Evolutionary conservation across 352 stramenopile species (phyloP).

Genomic region (Achlya hypogyna): DNA sequence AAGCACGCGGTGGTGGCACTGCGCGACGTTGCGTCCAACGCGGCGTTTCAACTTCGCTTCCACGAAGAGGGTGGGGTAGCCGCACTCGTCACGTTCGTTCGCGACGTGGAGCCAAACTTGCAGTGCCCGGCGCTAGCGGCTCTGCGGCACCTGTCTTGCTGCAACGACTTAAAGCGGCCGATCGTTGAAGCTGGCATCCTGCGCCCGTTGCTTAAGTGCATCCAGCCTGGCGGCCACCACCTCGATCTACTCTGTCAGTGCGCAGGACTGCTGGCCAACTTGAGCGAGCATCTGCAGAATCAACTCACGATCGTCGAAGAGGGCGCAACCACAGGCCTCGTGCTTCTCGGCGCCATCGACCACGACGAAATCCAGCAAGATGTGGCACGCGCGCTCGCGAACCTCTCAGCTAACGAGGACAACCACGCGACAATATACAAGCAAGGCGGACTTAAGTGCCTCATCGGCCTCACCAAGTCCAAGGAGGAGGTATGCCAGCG

Average conservation of each 20-base stretch:
- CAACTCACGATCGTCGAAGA: slow-evolving; percentile 89
- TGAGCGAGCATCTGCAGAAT: slow-evolving; percentile 88
- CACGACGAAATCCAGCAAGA: slow-evolving; percentile 93
- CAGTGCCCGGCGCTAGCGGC: slow-evolving; percentile 84
- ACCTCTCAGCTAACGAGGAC: slow-evolving; percentile 92
- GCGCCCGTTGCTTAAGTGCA: slow-evolving; percentile 78
- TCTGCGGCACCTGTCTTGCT: slow-evolving; percentile 85
- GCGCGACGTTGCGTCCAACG: slow-evolving; percentile 84
- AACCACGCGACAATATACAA: slow-evolving; percentile 90
- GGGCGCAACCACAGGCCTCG: slow-evolving; percentile 74
- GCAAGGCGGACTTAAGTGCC: slow-evolving; percentile 84
- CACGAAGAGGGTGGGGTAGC: slow-evolving; percentile 80
- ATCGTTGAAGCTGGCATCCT: slow-evolving; percentile 79
- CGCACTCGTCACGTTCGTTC: slow-evolving; percentile 83
- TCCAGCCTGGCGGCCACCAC: slow-evolving; percentile 56
- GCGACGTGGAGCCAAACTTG: slow-evolving; percentile 80
- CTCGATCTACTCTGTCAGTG: slow-evolving; percentile 91
- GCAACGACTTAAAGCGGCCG: slow-evolving; percentile 74
- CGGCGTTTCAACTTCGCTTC: slow-evolving; percentile 79
- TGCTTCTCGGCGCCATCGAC: slow-evolving; percentile 61
- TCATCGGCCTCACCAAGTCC: slow-evolving; percentile 84
- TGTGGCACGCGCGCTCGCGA: slow-evolving; percentile 85
- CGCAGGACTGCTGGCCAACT: slow-evolving; percentile 88
- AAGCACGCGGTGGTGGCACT: slow-evolving; percentile 84
- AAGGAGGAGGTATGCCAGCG: slow-evolving; percentile 88